phyloP scores from a whole-genome alignment of 2,329 filamentous ascomycete genomes.

The Cladosporium sp. region DNA sequence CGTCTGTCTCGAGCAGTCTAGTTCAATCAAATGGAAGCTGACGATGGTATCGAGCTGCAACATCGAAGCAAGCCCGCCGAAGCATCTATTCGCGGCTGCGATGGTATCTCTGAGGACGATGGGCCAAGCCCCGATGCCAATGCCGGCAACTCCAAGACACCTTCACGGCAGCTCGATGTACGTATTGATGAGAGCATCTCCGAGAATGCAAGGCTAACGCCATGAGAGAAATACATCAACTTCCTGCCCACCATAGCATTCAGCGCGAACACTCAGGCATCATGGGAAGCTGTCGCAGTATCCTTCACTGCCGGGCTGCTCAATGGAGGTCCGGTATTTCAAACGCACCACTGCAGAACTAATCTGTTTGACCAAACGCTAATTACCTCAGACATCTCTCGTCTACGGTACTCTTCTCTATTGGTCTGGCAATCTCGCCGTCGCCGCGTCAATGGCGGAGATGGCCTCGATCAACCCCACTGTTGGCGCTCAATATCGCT shows the following conservation, averaged over 20 bases:
- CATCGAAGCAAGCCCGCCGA: not conserved
- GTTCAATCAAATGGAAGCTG: too few relatives aligned
- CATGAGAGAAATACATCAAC: slow-evolving; percentile 11
- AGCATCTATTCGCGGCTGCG: not conserved
- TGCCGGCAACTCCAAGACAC: not conserved
- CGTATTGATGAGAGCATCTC: not conserved
- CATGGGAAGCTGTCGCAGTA: slow-evolving; percentile 14
- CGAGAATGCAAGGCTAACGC: not conserved
- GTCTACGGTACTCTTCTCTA: slow-evolving; percentile 13
- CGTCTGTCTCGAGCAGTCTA: not conserved
- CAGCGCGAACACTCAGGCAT: slow-evolving; percentile 1
- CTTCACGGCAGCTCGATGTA: slow-evolving; percentile 4
- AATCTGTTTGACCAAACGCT: not conserved
- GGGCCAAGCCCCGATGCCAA: not conserved
- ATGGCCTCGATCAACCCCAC: slow-evolving; percentile 16
- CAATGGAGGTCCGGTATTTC: slow-evolving; percentile 13
- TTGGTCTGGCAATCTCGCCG: slow-evolving; percentile 2
- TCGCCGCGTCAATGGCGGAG: slow-evolving; percentile 14
- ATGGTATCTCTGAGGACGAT: not conserved
- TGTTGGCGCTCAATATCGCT: slow-evolving; percentile 16
- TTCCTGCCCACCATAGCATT: slow-evolving; percentile 12
- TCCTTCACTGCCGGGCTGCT: slow-evolving; percentile 7
- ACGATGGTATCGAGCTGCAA: not conserved
- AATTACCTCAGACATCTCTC: slow-evolving; percentile 1
- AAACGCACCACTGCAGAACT: not conserved